Percentiles rank a stretch among this genome's conserved stretches.
phyloP scores from a whole-genome alignment of 768 basidiomycete species.

The Pleurotus eryngii region DNA sequence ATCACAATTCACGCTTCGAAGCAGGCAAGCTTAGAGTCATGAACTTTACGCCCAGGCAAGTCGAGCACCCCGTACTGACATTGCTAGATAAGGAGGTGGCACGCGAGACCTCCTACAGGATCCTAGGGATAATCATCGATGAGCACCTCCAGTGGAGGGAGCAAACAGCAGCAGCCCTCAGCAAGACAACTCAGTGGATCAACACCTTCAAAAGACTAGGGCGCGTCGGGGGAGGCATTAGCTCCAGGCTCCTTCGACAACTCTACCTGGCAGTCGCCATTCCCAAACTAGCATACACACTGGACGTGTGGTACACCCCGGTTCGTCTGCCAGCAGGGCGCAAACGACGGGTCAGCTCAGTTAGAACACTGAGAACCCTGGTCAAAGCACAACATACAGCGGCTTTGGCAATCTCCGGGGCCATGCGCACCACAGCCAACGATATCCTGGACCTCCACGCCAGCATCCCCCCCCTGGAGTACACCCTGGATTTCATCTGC shows the following conservation, averaged over 20 bases:
- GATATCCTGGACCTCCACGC: too few species aligned
- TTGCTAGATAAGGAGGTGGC: not conserved
- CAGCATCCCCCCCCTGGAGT: too few species aligned
- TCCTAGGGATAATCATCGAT: not conserved
- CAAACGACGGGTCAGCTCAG: not conserved
- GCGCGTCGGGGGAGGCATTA: too few species aligned
- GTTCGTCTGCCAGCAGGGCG: not conserved
- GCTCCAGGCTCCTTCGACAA: too few species aligned
- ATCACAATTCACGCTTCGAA: not conserved
- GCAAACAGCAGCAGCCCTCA: not conserved
- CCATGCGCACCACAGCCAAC: too few species aligned
- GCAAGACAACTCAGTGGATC: not conserved
- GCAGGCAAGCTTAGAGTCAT: conserved; percentile 10
- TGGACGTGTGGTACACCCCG: not conserved
- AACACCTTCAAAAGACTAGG: not conserved
- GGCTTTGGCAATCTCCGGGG: too few species aligned
- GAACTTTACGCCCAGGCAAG: not conserved
- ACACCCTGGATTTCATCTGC: not conserved
- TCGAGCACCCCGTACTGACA: not conserved
- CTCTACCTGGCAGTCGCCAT: not conserved
- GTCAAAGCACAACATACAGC: too few species aligned
- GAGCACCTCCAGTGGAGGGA: not conserved
- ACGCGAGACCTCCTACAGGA: not conserved
- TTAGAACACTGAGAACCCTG: not conserved
- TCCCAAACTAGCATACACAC: not conserved